These are phyloP conservation scores for Clonostachys byssicola DNA, from an alignment of 2,329 filamentous ascomycete genomes.

Conservation along the genomic window DNA sequence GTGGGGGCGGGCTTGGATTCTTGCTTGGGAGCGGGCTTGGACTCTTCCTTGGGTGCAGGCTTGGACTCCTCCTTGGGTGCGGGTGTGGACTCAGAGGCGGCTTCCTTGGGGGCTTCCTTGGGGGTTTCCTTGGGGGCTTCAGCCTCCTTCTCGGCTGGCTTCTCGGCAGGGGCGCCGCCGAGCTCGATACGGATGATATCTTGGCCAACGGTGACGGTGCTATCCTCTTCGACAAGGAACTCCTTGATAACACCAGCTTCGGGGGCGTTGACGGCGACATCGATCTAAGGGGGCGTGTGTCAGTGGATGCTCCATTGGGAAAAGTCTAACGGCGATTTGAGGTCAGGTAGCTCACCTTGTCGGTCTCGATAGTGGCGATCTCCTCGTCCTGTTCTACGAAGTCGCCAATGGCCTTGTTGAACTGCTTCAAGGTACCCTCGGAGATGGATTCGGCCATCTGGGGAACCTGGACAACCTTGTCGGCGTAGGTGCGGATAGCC, in stretches of 20 bases:
- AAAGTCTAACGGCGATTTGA: too few relatives aligned
- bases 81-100: constrained; percentile 1
- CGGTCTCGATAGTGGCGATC: constrained; percentile 97
- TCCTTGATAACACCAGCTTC: constrained; percentile 89
- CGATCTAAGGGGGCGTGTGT: constrained; percentile 54
- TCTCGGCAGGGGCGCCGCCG: constrained; percentile 49
- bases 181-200: constrained; percentile 82
- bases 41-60: constrained; percentile 25
- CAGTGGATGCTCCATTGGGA: neutral
- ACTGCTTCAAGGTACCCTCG: constrained; percentile 94
- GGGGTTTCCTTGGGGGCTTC: constrained; percentile 14
- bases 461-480: constrained; percentile 87
- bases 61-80: constrained; percentile 22
- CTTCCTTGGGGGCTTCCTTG: constrained; percentile 18
- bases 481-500: constrained; percentile 62
- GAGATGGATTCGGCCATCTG: constrained; percentile 99
- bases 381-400: constrained; percentile 95
- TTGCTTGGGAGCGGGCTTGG: constrained; percentile 15
- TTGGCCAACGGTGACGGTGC: constrained; percentile 92
- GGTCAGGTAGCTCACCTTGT: constrained; percentile 65
- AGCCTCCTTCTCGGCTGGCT: constrained; percentile 28
- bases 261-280: constrained; percentile 93
- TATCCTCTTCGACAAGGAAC: constrained; percentile 86
- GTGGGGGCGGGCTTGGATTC: constrained; percentile 9
- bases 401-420: constrained; percentile 87